A percentile compares a stretch with the other conserved stretches of the same genome.
phyloP scores from a whole-genome alignment of 169 alveolate species.

The Plasmodium knowlesi region DNA sequence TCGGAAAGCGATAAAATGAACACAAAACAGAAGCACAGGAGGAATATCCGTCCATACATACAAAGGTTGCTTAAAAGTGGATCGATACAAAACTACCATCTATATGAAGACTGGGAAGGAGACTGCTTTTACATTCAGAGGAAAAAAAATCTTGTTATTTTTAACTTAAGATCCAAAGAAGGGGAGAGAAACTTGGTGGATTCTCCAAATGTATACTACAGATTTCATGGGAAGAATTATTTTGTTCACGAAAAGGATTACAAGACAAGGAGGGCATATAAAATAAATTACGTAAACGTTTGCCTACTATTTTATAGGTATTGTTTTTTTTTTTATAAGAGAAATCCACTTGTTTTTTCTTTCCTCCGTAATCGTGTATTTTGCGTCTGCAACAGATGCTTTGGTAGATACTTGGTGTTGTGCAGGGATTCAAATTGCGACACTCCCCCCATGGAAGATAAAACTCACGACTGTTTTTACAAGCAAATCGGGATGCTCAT shows the following conservation, averaged over 20 bases:
- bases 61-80: not conserved
- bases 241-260: slow-evolving; percentile 36
- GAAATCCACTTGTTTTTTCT: slow-evolving; percentile 27
- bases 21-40: not conserved
- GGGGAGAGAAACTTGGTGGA: not conserved
- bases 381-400: slow-evolving; percentile 33
- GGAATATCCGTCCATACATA: not conserved
- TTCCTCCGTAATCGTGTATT: slow-evolving; percentile 11
- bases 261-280: slow-evolving; percentile 39
- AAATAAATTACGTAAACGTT: slow-evolving; percentile 42
- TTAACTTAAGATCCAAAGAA: slow-evolving; percentile 18
- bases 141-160: slow-evolving; percentile 50
- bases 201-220: slow-evolving; percentile 13
- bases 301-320: slow-evolving; percentile 63
- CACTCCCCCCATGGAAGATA: not conserved
- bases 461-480: slow-evolving; percentile 50
- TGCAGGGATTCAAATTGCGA: not conserved
- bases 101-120: not conserved
- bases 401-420: slow-evolving; percentile 26
- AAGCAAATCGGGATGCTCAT: slow-evolving; percentile 61
- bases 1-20: not conserved
- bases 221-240: slow-evolving; percentile 46
- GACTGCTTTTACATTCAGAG: slow-evolving; percentile 36
- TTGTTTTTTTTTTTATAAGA: slow-evolving; percentile 62
- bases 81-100: not conserved